phyloP scores from a whole-genome alignment of 2,329 filamentous ascomycete species.

The Ophiostoma himal-ulmi region DNA sequence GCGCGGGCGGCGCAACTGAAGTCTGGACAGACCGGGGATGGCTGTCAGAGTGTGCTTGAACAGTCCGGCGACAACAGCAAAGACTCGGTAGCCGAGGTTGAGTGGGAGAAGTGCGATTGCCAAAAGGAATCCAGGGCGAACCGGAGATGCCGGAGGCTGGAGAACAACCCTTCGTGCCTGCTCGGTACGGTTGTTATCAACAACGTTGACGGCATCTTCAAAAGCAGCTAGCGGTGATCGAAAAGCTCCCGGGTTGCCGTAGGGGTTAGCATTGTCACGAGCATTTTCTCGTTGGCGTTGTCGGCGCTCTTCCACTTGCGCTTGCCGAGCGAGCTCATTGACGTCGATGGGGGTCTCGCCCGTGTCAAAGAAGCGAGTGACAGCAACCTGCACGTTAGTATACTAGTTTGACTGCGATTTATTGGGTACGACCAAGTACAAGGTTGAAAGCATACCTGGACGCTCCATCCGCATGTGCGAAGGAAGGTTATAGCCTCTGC shows the following conservation, averaged over 20 bases:
- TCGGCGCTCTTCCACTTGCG: not conserved
- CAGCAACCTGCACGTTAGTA: slow-evolving; percentile 63
- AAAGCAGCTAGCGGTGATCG: not conserved
- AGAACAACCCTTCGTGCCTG: slow-evolving; percentile 81
- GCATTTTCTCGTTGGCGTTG: not conserved
- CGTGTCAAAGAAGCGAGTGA: slow-evolving; percentile 88
- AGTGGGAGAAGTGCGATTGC: slow-evolving; percentile 77
- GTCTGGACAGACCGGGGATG: slow-evolving; percentile 60
- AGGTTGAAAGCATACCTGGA: slow-evolving; percentile 54
- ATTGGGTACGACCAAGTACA: too few relatives aligned
- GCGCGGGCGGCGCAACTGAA: slow-evolving; percentile 52
- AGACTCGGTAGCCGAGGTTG: slow-evolving; percentile 65
- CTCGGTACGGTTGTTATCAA: slow-evolving; percentile 41
- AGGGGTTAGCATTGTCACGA: slow-evolving; percentile 22
- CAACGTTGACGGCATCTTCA: not conserved
- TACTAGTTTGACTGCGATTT: too few relatives aligned
- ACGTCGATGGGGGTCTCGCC: slow-evolving; percentile 44
- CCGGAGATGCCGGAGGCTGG: slow-evolving; percentile 57
- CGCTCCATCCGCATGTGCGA: slow-evolving; percentile 89
- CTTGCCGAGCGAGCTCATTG: slow-evolving; percentile 46
- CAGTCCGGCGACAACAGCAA: slow-evolving; percentile 63
- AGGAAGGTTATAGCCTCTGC: slow-evolving; percentile 73
- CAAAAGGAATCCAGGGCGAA: slow-evolving; percentile 68
- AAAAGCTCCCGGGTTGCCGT: slow-evolving; percentile 14
- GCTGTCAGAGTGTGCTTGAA: slow-evolving; percentile 76